These are phyloP conservation scores for Batkoa obscura DNA, from an alignment of 371 early-diverging fungal species.

Conservation along the genomic window DNA sequence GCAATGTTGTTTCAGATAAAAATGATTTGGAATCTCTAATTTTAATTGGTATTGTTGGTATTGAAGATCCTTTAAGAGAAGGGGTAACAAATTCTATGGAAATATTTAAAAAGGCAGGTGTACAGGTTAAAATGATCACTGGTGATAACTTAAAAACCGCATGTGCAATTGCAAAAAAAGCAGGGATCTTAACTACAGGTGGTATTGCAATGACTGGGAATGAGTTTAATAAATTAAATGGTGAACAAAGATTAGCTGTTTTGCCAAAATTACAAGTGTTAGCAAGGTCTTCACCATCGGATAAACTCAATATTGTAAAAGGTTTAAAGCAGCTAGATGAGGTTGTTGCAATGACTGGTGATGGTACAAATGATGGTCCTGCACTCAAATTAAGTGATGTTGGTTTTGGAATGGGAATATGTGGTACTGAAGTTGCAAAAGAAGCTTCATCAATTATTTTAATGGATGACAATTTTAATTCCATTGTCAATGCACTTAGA, in stretches of 20 bases:
- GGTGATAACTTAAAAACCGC: constrained; percentile 90
- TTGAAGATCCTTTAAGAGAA: constrained; percentile 80
- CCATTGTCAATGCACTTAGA: constrained; percentile 69
- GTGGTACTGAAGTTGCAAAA: constrained; percentile 93
- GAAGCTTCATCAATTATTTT: constrained; percentile 87
- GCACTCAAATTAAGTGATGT: constrained; percentile 87
- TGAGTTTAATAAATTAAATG: constrained; percentile 55
- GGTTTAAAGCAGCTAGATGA: constrained; percentile 70
- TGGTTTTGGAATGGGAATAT: constrained; percentile 94
- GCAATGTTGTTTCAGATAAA: constrained; percentile 21
- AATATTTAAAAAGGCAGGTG: constrained; percentile 69
- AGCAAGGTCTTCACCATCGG: constrained; percentile 80
- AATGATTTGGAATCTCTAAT: constrained; percentile 38
- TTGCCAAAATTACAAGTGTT: constrained; percentile 78
- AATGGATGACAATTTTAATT: constrained; percentile 88
- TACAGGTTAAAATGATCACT: constrained; percentile 92
- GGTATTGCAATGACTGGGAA: constrained; percentile 77
- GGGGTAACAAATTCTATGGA: constrained; percentile 70
- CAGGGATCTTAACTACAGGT: constrained; percentile 68
- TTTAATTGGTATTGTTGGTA: constrained; percentile 69
- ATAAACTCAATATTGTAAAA: constrained; percentile 81
- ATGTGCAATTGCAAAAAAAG: constrained; percentile 65
- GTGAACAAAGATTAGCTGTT: constrained; percentile 53
- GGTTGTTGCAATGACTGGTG: constrained; percentile 91
- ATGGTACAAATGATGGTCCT: constrained; percentile 95